Evolutionary conservation across 2,329 filamentous ascomycete genomes (phyloP).

Genomic region (Leptodontidium sp.): DNA sequence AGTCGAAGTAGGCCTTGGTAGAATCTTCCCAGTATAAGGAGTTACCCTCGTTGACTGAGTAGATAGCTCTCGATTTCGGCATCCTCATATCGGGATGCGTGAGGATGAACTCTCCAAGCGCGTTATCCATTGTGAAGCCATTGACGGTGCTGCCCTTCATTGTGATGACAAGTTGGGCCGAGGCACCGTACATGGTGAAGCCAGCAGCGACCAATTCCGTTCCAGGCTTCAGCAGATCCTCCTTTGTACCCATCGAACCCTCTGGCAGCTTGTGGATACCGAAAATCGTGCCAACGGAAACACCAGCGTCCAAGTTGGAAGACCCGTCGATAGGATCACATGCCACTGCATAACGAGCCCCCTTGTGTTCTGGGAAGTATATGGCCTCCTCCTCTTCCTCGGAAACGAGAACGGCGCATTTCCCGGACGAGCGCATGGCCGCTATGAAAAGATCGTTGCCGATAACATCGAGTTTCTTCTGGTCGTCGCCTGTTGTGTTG

Average conservation of each 20-base stretch:
- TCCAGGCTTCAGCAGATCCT: conserved; percentile 88
- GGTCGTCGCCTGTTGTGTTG: conserved; percentile 95
- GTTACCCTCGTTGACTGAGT: conserved; percentile 99
- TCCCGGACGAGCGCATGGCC: conserved; percentile 91
- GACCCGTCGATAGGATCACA: conserved; percentile 98
- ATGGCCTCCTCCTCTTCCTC: conserved; percentile 97
- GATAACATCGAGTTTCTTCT: conserved; percentile 99
- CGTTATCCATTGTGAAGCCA: conserved; percentile 97
- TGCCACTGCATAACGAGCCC: conserved; percentile 90
- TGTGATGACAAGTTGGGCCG: conserved; percentile 93
- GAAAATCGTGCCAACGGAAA: conserved; percentile 98
- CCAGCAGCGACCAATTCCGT: conserved; percentile 91
- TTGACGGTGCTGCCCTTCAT: conserved; percentile 94
- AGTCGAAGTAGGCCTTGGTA: conserved; percentile 88
- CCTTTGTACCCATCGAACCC: conserved; percentile 74
- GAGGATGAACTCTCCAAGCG: conserved; percentile 97
- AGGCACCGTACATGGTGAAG: conserved; percentile 99
- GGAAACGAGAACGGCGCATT: conserved; percentile 91
- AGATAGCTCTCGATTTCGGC: conserved; percentile 82
- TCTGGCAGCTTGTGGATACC: conserved; percentile 90
- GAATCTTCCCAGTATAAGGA: conserved; percentile 93
- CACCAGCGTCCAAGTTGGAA: conserved; percentile 96
- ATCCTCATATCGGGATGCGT: conserved; percentile 95
- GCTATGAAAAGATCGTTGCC: conserved; percentile 98
- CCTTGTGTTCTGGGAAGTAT: conserved; percentile 77